These are phyloP conservation scores for Kwoniella shivajii DNA, from an alignment of 1,284 basidiomycete species.

Conservation along the genomic window DNA sequence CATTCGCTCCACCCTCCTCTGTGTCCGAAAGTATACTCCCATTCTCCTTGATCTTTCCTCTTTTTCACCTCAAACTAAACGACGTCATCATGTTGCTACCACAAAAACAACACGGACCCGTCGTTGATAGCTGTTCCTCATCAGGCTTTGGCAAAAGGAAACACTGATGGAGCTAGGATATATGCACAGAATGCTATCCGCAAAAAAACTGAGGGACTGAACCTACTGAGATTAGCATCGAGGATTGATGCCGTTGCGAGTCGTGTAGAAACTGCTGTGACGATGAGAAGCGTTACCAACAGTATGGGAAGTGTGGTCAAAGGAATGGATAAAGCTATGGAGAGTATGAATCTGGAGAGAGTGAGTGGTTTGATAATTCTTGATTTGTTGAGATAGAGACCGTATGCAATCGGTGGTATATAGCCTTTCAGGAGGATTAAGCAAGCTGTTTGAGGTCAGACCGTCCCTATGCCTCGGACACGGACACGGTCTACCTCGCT, in stretches of 20 bases:
- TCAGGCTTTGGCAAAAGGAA: conserved; percentile 93
- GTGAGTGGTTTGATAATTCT: conserved; percentile 61
- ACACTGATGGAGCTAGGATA: conserved; percentile 96
- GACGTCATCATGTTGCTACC: background rate
- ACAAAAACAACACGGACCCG: background rate
- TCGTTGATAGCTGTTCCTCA: background rate
- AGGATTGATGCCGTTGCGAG: conserved; percentile 96
- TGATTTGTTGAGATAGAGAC: too few species aligned
- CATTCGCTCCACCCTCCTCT: background rate
- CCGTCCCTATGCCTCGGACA: too few species aligned
- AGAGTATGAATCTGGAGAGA: conserved; percentile 96
- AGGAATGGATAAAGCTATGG: conserved; percentile 99
- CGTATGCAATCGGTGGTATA: too few species aligned
- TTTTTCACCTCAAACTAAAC: too few species aligned
- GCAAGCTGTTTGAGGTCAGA: too few species aligned
- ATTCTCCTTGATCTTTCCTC: too few species aligned
- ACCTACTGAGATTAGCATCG: conserved; percentile 81
- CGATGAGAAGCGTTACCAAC: conserved; percentile 84
- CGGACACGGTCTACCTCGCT: too few species aligned
- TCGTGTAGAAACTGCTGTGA: conserved; percentile 97
- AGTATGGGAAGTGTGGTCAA: conserved; percentile 95
- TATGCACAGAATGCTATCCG: conserved; percentile 98
- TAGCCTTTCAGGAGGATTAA: too few species aligned
- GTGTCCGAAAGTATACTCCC: too few species aligned
- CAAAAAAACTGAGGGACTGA: conserved; percentile 95